Conservation (phyloP, 352 stramenopile genomes). For the Pythium brachiatum region DNA sequence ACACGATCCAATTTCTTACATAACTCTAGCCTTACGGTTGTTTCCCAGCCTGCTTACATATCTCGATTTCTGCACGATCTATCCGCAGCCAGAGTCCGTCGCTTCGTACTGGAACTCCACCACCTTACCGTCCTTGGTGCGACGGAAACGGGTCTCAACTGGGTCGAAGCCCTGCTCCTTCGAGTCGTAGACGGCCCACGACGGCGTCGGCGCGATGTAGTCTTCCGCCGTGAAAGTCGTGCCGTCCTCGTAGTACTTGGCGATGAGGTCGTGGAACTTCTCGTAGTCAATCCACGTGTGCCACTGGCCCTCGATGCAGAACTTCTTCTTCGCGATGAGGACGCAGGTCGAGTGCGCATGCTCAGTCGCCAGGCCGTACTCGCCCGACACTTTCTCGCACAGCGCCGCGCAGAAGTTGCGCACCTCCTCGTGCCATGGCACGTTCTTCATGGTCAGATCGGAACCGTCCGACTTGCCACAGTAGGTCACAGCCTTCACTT, state of each 20-base stretch:
- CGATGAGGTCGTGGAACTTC: conserved; percentile 92
- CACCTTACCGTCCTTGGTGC: conserved; percentile 85
- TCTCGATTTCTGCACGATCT: conserved; percentile 17
- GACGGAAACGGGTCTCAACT: conserved; percentile 89
- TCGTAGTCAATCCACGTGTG: conserved; percentile 99
- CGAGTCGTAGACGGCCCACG: conserved; percentile 96
- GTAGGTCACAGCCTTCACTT: conserved; percentile 98
- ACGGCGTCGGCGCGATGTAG: conserved; percentile 93
- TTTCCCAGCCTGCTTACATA: neutral
- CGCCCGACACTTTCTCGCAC: conserved; percentile 68
- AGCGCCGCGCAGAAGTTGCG: conserved; percentile 88
- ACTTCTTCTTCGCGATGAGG: conserved; percentile 91
- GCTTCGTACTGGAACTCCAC: conserved; percentile 83
- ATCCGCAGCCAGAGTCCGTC: conserved; percentile 81
- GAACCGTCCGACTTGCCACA: conserved; percentile 97
- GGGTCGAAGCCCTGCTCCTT: conserved; percentile 97
- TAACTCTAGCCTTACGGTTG: neutral
- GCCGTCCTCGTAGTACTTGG: conserved; percentile 79
- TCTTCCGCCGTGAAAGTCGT: conserved; percentile 91
- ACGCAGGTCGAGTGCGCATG: conserved; percentile 97
- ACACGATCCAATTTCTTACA: conserved; percentile 19
- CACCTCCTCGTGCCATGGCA: conserved; percentile 98
- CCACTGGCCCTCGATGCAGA: conserved; percentile 90
- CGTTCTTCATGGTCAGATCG: conserved; percentile 98
- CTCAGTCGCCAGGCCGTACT: conserved; percentile 94